A percentile compares a stretch with the other conserved stretches of the same genome.
Conservation (phyloP, 2,329 filamentous ascomycete species). For the Thelonectria rubi region DNA sequence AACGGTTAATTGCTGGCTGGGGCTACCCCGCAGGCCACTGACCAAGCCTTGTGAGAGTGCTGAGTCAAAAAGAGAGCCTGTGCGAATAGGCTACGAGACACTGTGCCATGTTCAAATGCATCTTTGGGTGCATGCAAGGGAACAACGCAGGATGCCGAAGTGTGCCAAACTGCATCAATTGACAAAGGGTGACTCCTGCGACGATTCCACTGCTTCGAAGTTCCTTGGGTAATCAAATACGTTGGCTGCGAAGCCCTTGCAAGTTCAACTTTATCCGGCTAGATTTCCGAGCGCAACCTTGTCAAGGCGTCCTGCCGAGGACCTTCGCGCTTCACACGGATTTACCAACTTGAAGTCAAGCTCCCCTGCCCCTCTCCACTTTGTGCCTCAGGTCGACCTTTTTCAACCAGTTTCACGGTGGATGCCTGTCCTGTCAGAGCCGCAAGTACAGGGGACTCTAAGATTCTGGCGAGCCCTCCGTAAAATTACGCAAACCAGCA, state of each 20-base stretch:
- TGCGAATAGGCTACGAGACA: background rate
- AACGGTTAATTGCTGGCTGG: constrained; percentile 6
- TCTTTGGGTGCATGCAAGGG: background rate
- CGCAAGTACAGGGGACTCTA: no score
- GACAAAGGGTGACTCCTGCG: background rate
- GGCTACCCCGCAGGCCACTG: constrained; percentile 9
- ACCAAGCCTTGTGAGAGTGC: background rate
- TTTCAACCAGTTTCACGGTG: no score
- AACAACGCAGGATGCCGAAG: background rate
- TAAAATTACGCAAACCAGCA: no score
- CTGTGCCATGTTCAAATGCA: background rate
- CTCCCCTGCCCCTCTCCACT: background rate
- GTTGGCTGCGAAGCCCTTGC: background rate
- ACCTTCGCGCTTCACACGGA: no score
- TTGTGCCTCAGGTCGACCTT: no score
- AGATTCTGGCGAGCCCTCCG: no score
- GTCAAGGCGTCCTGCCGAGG: no score
- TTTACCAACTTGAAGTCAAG: background rate
- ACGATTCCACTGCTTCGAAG: background rate
- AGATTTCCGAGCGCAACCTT: background rate
- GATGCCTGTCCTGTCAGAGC: no score
- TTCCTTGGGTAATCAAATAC: no score
- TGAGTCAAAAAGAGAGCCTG: background rate
- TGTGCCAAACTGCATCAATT: background rate
- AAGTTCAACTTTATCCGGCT: background rate